Evolutionary conservation across 495 filamentous ascomycete species (phyloP).

Genomic region (Lepraria neglecta): DNA sequence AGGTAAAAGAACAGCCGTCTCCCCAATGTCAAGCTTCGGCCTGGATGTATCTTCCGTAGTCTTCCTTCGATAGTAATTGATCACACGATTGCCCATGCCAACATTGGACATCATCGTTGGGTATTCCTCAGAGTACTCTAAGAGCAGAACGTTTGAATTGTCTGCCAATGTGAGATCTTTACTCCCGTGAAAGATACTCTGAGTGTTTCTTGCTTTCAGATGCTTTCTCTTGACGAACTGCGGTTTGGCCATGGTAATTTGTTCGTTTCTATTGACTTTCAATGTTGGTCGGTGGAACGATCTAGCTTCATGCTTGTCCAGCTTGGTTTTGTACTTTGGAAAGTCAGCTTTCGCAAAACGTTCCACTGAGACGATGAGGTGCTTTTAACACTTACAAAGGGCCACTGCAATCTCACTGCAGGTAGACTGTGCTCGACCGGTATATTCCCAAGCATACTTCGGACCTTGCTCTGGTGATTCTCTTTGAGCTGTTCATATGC

Average conservation of each 20-base stretch:
- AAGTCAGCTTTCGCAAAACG: conserved; percentile 13
- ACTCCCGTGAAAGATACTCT: conserved; percentile 65
- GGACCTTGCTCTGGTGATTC: conserved; percentile 91
- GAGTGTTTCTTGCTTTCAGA: conserved; percentile 64
- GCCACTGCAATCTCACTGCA: conserved; percentile 83
- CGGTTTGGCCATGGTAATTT: conserved; percentile 53
- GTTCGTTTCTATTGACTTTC: conserved; percentile 48
- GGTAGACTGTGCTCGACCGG: conserved; percentile 87
- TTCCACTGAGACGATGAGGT: neutral
- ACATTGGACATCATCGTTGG: conserved; percentile 89
- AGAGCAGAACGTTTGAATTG: conserved; percentile 74
- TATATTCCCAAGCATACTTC: conserved; percentile 78
- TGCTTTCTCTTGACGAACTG: conserved; percentile 74
- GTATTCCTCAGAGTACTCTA: conserved; percentile 94
- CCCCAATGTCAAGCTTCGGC: conserved; percentile 74
- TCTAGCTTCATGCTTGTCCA: conserved; percentile 71
- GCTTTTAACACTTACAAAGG: conserved; percentile 50
- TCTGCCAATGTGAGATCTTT: conserved; percentile 75
- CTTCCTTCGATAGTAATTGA: conserved; percentile 93
- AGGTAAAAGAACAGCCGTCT: conserved; percentile 75
- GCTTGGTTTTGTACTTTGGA: conserved; percentile 67
- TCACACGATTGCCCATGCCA: conserved; percentile 89
- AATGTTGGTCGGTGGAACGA: conserved; percentile 82
- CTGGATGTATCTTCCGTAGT: conserved; percentile 68
- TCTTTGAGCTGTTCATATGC: conserved; percentile 94